Evolutionary conservation across 345 rosid species (phyloP), one percentile per base, ranked within the genome.

Genomic region (Eucalyptus pumila): DNA sequence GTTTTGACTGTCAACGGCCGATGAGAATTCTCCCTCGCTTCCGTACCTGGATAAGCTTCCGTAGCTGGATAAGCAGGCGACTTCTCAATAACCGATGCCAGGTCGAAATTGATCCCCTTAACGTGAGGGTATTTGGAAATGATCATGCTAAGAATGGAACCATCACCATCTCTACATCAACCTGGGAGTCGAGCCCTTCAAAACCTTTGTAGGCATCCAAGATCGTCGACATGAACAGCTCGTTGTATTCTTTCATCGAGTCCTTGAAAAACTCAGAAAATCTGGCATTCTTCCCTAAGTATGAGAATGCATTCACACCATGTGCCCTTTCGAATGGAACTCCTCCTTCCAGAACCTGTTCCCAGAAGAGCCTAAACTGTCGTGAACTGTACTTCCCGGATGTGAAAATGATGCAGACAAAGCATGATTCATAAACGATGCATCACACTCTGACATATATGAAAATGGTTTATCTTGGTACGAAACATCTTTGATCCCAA

Each of bases 141-240:
- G 49, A 96, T 93, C 90, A 56, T 88, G 87, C 91, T 88, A 48
- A 94, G 94, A 87, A 94, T 40, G 67, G 93, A 94, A 13, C 98
- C 94, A 65, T 92, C 89, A n/a, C 96, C 95, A 49, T 92, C 93
- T 42, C 95, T 32, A 93, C 94, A 90, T 96, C 97, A 19, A 93
- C 94, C 92, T 90, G 56, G 3, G 89, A 89, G 32, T 80, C 90
- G 30, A 95, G 85, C 86, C 93, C 92, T 52, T 92, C 90, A 87
- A 94, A 90, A 47, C 94, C 95, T 50, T 88, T 86, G 92, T 94
- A 94, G 2, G 87, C 92, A 21, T 91, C 94, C 60, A 94, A 50
- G 88, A 94, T 62, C 47, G 88, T 91, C 86, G 89, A 91, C 90
- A 90, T 76, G 87, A 95, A 89, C 88, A 93, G 15, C 54, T 85